Evolutionary conservation across 2,329 filamentous ascomycete genomes (phyloP).

Genomic region (Hypoxylon sp.): DNA sequence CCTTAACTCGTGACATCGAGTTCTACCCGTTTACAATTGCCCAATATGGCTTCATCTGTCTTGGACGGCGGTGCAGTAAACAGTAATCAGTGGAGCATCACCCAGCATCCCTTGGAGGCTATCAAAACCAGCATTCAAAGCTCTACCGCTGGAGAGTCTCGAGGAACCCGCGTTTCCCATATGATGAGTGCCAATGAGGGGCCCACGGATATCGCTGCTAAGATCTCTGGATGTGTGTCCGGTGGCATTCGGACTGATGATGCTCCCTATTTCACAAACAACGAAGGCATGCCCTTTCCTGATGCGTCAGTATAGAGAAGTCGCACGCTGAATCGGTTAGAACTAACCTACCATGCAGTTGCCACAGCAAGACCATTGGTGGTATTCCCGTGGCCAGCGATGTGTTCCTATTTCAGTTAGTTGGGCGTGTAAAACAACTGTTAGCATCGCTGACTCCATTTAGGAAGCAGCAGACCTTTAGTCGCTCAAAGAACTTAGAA

Average conservation of each 20-base stretch:
- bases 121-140: slow-evolving; percentile 27
- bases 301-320: slow-evolving; percentile 55
- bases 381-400: slow-evolving; percentile 63
- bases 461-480: slow-evolving; percentile 64
- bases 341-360: slow-evolving; percentile 11
- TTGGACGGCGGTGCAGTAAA: slow-evolving; percentile 2
- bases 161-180: slow-evolving; percentile 39
- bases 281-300: slow-evolving; percentile 64
- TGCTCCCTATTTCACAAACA: slow-evolving; percentile 65
- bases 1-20: neutral
- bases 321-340: neutral
- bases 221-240: slow-evolving; percentile 59
- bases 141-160: slow-evolving; percentile 15
- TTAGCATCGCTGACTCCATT: neutral
- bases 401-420: slow-evolving; percentile 60
- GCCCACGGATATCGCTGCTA: slow-evolving; percentile 63
- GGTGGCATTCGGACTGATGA: slow-evolving; percentile 63
- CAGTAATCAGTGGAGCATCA: slow-evolving; percentile 25
- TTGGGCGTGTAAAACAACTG: neutral
- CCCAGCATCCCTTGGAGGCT: slow-evolving; percentile 27
- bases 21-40: neutral
- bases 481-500: slow-evolving; percentile 65
- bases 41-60: slow-evolving; percentile 19
- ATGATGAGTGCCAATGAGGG: slow-evolving; percentile 63
- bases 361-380: slow-evolving; percentile 64